Conservation (phyloP, 306 rosid genomes). For the Dalbergia cultrata region DNA sequence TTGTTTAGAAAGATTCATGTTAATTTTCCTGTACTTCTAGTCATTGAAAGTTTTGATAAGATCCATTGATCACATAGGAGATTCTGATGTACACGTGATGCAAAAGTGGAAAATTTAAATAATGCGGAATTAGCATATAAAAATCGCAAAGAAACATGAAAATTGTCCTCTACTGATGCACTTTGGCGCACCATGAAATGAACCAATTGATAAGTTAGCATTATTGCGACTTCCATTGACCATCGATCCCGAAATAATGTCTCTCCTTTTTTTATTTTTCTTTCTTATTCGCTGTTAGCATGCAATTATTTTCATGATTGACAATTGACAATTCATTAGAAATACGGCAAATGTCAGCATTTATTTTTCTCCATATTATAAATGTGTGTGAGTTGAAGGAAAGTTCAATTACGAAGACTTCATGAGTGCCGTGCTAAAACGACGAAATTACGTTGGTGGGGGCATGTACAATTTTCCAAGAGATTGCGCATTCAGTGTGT, state of each 20-base stretch:
- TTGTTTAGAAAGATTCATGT: background rate
- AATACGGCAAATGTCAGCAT: slow-evolving; percentile 9
- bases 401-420: background rate
- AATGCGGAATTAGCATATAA: background rate
- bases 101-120: background rate
- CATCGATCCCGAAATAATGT: background rate
- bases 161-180: background rate
- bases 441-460: background rate
- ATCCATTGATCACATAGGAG: background rate
- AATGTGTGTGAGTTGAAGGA: background rate
- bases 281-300: background rate
- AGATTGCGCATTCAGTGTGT: slow-evolving; percentile 14
- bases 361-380: background rate
- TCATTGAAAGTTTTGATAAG: background rate
- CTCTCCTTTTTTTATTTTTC: too few species aligned
- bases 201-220: background rate
- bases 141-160: background rate
- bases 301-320: background rate
- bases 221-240: background rate
- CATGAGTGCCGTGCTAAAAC: slow-evolving; percentile 6
- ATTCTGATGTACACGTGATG: too few species aligned
- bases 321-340: background rate
- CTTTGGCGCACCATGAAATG: background rate
- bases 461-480: background rate
- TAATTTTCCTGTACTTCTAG: background rate